Evolutionary conservation across 805 yeast genomes (phyloP).

Genomic region (Candida ficus): DNA sequence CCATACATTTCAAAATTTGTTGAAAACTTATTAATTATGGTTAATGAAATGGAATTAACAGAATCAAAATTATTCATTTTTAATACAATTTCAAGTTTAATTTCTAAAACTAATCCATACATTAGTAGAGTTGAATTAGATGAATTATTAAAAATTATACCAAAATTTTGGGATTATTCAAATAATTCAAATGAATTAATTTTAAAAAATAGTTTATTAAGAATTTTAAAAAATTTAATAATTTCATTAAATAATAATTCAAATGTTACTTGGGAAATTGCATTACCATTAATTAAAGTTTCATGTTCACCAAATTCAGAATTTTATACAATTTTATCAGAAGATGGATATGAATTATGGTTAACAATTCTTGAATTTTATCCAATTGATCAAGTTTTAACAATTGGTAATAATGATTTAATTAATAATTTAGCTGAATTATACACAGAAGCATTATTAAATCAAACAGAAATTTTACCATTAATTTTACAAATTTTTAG

Average conservation of each 20-base stretch:
- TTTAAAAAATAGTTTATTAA: conserved; percentile 43
- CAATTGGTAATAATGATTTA: conserved; percentile 11
- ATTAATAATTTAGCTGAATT: conserved; percentile 24
- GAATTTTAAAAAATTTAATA: conserved; percentile 54
- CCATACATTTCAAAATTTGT: conserved; percentile 58
- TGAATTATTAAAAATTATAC: conserved; percentile 54
- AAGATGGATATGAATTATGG: conserved; percentile 89
- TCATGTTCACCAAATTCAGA: conserved; percentile 61
- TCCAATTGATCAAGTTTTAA: conserved; percentile 31
- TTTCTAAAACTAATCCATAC: conserved; percentile 62
- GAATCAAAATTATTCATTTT: conserved; percentile 77
- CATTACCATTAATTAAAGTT: conserved; percentile 56
- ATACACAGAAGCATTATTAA: conserved; percentile 52
- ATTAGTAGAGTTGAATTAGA: conserved; percentile 46
- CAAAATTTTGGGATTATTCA: conserved; percentile 69
- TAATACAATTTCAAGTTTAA: conserved; percentile 57
- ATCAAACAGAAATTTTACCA: conserved; percentile 72
- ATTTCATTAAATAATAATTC: conserved; percentile 50
- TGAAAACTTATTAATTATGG: conserved; percentile 40
- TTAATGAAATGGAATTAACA: conserved; percentile 48
- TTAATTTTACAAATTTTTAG: conserved; percentile 55
- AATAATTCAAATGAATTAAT: conserved; percentile 38
- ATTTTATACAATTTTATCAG: conserved; percentile 54
- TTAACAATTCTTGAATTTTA: conserved; percentile 57
- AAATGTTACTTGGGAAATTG: conserved; percentile 45